Base-by-base conservation (phyloP, 179 eudicot genomes). In the Beta lomatogona region DNA sequence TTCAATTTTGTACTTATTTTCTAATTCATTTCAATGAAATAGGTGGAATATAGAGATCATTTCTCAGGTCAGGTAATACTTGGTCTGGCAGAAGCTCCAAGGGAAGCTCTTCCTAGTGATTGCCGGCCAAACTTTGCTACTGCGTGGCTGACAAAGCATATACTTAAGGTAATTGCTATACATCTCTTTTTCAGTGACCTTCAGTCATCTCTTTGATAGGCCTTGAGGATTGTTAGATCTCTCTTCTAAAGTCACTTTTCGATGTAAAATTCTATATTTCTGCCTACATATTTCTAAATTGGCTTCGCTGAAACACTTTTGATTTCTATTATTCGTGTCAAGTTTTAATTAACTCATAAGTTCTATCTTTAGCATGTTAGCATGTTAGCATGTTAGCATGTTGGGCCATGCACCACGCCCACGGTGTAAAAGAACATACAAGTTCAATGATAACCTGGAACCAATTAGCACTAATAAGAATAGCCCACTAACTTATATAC, bases 41-140 rank as follows among this genome's bases (percentile, higher is more conserved):
- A 97, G 99, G 99, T 97, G 70, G 97, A 93, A 82, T 94, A 92
- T 82, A 86, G 78, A 79, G 91, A 88, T 36, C 97, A 94, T 86
- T 94, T 90, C 82, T 94, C 93, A 10, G 99, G 99, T 76, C 88
- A 93, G 80, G 86, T 85, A 25, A 86, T 79, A 81, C 79, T 80
- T 78, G 98, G 97, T 73, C 79, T 91, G 58, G 97, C 97, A 28
- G 99, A 97, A 87, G 97, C 93, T 59, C 99, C 98, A 48, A 86
- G 89, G 58, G 98, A 97, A 87, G 98, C 98, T 84, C 99, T 94
- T 87, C 98, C 99, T 28, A 85, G 79, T 88, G 89, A 93, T 76
- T 97, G 97, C 82, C 86, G 99, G 80, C 99, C 99, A 60, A 89
- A 79, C 81, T 96, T 97, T 54, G 81, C 89, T 82, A 86, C 89